Base-by-base conservation (phyloP, 805 yeast genomes). In the Candida xiaguanensis region DNA sequence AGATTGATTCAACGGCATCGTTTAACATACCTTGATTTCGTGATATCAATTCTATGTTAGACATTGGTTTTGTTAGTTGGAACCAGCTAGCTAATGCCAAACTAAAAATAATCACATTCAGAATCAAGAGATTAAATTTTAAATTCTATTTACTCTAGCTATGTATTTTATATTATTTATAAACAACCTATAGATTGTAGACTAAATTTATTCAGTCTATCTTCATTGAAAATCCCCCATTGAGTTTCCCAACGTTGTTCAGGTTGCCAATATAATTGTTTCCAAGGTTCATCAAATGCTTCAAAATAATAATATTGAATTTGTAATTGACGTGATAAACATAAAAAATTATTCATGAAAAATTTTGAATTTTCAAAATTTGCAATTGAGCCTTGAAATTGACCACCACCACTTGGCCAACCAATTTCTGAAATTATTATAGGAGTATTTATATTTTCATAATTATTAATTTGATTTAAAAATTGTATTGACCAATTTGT, bases 221-320 rank as follows among this genome's bases (percentile, higher is more conserved):
- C 71, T 5, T 52, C 48, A 1, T 71, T 65, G 49, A 82, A 80
- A 7, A 82, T 42, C 0, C 88, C 90, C 88, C 88, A 82, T 46
- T 80, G 77, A 1, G 85, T 71, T 49, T 82, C 88, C 87, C 87
- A 80, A 39, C 57, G 58, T 22, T 68, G 65, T 2, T 64, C 67
- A 1, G 56, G 65, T 16, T 70, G 72, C 50, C 77, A 70, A 54
- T 73, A 79, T 1, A 76, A 55, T 33, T 59, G 53, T 47, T 80
- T 82, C 86, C 86, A 80, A 0, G 85, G 85, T 50, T 80, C 85
- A 59, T 82, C 86, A 58, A 78, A 81, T 0, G 85, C 87, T 50
- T 81, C 86, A 50, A 78, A 80, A 59, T 70, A 80, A 44, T 66
- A 80, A 77, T 82, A 80, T 1, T 70, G 73, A 15, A 67, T 58